Base-by-base conservation (phyloP, 2,329 filamentous ascomycete genomes). In the Alternaria angustiovoidea region DNA sequence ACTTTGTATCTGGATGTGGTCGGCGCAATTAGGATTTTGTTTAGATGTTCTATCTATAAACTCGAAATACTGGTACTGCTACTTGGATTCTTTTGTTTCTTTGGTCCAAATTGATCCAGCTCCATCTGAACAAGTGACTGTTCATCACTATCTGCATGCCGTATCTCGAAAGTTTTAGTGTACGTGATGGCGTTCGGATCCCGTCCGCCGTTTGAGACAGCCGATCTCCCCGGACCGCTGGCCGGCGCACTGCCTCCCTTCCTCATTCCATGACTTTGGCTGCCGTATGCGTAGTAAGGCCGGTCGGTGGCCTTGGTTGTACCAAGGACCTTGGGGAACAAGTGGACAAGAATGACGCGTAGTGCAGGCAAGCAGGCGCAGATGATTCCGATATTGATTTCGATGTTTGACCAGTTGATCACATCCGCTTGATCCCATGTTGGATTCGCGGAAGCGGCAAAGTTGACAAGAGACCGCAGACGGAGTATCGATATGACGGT, bases 401-500 rank as follows among this genome's bases (percentile, higher is more conserved):
- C 81, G 28, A 82, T 73, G 12, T 76, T 77, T 18, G 75, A 79
- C 81, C 81, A 82, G 52, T 76, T 77, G 18, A 75, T 67, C 7
- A 79, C 76, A 5, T 75, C 75, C n/a, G 71, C 66, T 66, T 81
- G 79, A 56, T 80, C 79, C 75, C 77, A 80, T 34, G 72, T 76
- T 38, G 80, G 65, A 63, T 84, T 83, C 1, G 63, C 44, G 3
- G 81, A 81, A 36, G 69, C 74, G 9, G 78, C 79, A 61, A 83
- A 83, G 43, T 70, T 62, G 47, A 83, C 75, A 18, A 83, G 75
- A 7, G 78, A 79, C 11, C 75, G 72, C 3, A 84, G 71, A n/a
- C 81, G 80, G 28, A 84, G 67, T 48, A 81, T 76, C 49, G 80
- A 82, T 32, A 83, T 75, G 22, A 83, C 59, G 3, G 81, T 82